phyloP scores from a whole-genome alignment of 2,329 filamentous ascomycete genomes.

The Alternaria rosae region DNA sequence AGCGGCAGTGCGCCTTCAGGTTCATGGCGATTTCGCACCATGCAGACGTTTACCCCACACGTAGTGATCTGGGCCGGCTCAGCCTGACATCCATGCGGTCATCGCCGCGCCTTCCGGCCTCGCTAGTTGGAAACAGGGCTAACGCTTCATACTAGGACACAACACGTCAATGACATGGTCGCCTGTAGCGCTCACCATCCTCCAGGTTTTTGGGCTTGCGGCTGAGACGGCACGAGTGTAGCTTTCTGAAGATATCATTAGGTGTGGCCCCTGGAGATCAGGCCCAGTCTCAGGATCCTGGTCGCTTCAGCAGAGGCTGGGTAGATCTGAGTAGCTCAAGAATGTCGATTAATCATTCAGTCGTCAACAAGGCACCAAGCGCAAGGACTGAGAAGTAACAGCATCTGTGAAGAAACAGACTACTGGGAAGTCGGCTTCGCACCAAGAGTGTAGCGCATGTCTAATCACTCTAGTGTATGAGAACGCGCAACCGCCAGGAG shows the following conservation, averaged over 20 bases:
- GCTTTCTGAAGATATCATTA: conserved; percentile 13
- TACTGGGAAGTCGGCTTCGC: conserved; percentile 4
- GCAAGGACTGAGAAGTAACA: background rate
- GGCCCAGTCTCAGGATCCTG: background rate
- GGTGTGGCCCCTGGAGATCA: background rate
- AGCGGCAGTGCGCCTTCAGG: background rate
- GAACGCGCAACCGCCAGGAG: conserved; percentile 29
- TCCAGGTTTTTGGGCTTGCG: conserved; percentile 36
- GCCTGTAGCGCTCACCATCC: conserved; percentile 37
- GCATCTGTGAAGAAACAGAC: background rate
- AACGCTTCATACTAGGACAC: conserved; percentile 32
- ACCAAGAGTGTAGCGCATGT: conserved; percentile 11
- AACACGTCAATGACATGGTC: conserved; percentile 44
- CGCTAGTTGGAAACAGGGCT: conserved; percentile 17
- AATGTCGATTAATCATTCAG: background rate
- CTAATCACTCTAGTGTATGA: conserved; percentile 15
- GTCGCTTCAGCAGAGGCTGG: background rate
- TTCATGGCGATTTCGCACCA: background rate
- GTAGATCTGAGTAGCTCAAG: background rate
- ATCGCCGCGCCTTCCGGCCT: conserved; percentile 11
- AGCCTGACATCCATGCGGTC: conserved; percentile 18
- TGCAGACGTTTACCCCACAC: conserved; percentile 16
- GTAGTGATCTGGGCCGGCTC: conserved; percentile 6
- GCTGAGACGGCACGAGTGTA: conserved; percentile 26
- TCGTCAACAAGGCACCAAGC: background rate